Evolutionary conservation across 1,284 basidiomycete species (phyloP).

Genomic region (Agroathelia rolfsii): DNA sequence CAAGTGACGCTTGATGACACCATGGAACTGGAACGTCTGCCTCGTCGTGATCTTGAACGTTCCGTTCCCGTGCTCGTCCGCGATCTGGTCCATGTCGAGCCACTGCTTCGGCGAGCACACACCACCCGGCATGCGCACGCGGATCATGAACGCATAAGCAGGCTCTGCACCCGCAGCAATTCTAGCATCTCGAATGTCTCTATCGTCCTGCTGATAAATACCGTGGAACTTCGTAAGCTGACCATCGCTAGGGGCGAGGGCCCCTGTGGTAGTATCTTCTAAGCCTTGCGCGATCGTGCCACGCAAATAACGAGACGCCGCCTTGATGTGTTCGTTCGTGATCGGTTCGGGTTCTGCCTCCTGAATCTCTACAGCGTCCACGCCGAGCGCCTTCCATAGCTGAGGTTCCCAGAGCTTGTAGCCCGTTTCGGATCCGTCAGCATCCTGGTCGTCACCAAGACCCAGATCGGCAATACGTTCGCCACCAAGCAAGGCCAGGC

Average conservation of each 20-base stretch:
- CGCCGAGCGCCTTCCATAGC: constrained; percentile 91
- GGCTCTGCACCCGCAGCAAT: constrained; percentile 90
- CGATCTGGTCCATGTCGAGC: constrained; percentile 92
- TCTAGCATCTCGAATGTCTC: constrained; percentile 96
- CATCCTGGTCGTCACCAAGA: constrained; percentile 95
- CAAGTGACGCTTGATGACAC: constrained; percentile 92
- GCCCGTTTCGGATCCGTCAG: constrained; percentile 92
- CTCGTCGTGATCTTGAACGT: constrained; percentile 98
- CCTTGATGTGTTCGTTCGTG: constrained; percentile 99
- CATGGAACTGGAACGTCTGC: constrained; percentile 99
- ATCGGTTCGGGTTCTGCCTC: constrained; percentile 95
- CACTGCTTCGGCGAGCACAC: constrained; percentile 90
- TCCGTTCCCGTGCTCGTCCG: constrained; percentile 89
- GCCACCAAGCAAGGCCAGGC: constrained; percentile 69
- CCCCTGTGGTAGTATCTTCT: constrained; percentile 79
- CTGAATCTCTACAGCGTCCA: constrained; percentile 81
- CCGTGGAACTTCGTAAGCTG: constrained; percentile 99
- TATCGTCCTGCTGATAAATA: constrained; percentile 95
- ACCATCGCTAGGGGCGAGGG: constrained; percentile 81
- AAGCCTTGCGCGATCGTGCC: constrained; percentile 96
- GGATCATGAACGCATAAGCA: constrained; percentile 98
- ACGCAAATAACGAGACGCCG: constrained; percentile 88
- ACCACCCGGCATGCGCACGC: constrained; percentile 91
- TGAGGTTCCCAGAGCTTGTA: constrained; percentile 93
- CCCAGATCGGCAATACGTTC: constrained; percentile 68